These are phyloP conservation scores for Angomonas ambiguus DNA, from an alignment of 208 protist species.

Conservation along the genomic window DNA sequence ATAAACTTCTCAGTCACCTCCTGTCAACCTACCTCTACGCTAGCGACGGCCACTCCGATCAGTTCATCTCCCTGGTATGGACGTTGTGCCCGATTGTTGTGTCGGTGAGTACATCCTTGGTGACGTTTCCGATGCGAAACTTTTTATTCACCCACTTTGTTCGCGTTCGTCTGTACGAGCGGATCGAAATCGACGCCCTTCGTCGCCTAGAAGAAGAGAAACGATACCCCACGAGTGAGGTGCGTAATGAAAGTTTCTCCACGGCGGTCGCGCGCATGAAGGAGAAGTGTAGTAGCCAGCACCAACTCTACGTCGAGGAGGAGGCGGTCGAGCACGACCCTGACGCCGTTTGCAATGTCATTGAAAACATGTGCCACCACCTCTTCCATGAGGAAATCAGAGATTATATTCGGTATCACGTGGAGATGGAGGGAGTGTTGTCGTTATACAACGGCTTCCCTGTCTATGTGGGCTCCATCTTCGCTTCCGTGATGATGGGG, in stretches of 20 bases:
- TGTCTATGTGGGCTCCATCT: constrained; percentile 6
- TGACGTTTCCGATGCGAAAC: constrained; percentile 27
- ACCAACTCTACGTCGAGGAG: neutral
- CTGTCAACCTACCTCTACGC: constrained; percentile 1
- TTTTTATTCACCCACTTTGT: constrained; percentile 32
- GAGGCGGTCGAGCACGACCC: constrained; percentile 3
- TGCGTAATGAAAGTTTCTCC: neutral
- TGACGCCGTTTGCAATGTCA: neutral
- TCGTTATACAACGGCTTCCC: constrained; percentile 25
- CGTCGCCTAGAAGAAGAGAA: constrained; percentile 10
- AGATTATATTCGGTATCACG: neutral
- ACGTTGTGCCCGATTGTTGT: constrained; percentile 23
- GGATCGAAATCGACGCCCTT: constrained; percentile 11
- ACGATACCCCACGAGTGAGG: constrained; percentile 7
- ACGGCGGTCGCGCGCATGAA: neutral
- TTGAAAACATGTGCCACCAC: neutral
- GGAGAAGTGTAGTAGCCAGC: neutral
- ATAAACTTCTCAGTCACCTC: constrained; percentile 10
- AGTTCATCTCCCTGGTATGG: constrained; percentile 3
- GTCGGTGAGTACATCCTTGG: constrained; percentile 13
- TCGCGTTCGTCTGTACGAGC: constrained; percentile 30
- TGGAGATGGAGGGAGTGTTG: constrained; percentile 1
- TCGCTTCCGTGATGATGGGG: constrained; percentile 18
- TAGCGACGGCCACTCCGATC: neutral
- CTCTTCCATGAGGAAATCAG: constrained; percentile 4